Evolutionary conservation across 305 asterid species (phyloP), one percentile per base, ranked within the genome.

Genomic region (Stenogyne calaminthoides): DNA sequence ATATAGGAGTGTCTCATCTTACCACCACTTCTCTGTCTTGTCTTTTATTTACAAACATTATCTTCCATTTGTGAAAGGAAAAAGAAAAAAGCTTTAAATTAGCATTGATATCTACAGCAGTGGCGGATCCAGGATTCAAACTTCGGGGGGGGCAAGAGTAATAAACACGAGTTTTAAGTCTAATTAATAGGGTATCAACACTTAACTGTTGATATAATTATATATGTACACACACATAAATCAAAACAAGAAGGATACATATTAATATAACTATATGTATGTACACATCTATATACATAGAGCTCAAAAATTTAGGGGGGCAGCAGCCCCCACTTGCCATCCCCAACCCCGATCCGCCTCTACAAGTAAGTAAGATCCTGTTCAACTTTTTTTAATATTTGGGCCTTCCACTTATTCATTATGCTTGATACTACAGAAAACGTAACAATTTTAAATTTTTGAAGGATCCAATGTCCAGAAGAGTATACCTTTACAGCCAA

Each of bases 401-500:
- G 27, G 72, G 58, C 47, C 55, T 47, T 12, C 20, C 8, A 58
- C 19, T 36, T 36, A 62, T 69, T 39, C 11, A 57, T 29, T 7
- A 29, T 58, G 18, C 12, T 46, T 57, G 16, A 37, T 37, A 22
- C 27, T 39, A 29, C 46, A 62, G 15, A n/a, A 63, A 71, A 39
- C 5, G 25, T 19, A 54, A 44, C 0, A 63, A 44, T 32, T 16
- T 34, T 29, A 64, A 15, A 39, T 34, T 77, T 64, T 46, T 42
- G 8, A 56, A 34, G 61, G 20, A 46, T 74, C 25, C 22, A 70
- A 70, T 7, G 57, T 60, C 22, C 61, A 74, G 36, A 22, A 62
- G 64, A 20, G 52, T 18, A 49, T 70, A 91, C 97, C 96, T 89
- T 89, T 70, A 88, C 81, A 69, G 91, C 92, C 84, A 89, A 71